These are phyloP conservation scores for Kockovaella imperatae DNA, from an alignment of 768 basidiomycete genomes.

Conservation along the genomic window DNA sequence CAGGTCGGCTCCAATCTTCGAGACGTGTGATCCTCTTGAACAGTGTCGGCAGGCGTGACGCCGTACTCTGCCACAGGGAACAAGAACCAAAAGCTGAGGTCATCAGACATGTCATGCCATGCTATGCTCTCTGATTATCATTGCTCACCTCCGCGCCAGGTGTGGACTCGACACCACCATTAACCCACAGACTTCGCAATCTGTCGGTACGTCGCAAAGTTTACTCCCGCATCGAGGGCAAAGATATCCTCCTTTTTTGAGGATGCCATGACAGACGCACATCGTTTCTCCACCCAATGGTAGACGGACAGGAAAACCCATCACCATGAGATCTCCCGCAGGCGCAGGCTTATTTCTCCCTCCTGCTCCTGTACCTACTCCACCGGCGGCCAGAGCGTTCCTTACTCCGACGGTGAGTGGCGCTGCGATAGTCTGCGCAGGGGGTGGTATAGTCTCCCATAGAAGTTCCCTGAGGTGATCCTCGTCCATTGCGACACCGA, in stretches of 20 bases:
- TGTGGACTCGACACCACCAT: conserved; percentile 99
- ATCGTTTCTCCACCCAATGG: conserved; percentile 70
- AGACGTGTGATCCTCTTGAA: conserved; percentile 11
- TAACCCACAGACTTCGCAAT: conserved; percentile 91
- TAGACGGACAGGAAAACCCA: conserved; percentile 93
- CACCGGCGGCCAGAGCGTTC: conserved; percentile 50
- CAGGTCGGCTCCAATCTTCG: conserved; percentile 53
- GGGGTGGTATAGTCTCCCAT: conserved; percentile 91
- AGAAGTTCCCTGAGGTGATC: conserved; percentile 92
- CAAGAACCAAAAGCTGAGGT: conserved; percentile 48
- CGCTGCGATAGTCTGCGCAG: conserved; percentile 51
- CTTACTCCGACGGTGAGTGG: conserved; percentile 39
- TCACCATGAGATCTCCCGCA: conserved; percentile 80
- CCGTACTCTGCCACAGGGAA: conserved; percentile 84
- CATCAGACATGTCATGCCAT: background rate
- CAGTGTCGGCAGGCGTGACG: conserved; percentile 4
- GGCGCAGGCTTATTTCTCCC: conserved; percentile 27
- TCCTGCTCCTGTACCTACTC: conserved; percentile 43
- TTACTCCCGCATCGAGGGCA: conserved; percentile 89
- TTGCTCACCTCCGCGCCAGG: conserved; percentile 66
- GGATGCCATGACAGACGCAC: conserved; percentile 86
- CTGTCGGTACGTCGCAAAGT: conserved; percentile 95
- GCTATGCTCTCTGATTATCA: no score
- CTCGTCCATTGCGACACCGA: conserved; percentile 97
- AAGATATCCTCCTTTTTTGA: conserved; percentile 87